Conservation (phyloP, 306 rosid genomes). For the Vicia sativa region DNA sequence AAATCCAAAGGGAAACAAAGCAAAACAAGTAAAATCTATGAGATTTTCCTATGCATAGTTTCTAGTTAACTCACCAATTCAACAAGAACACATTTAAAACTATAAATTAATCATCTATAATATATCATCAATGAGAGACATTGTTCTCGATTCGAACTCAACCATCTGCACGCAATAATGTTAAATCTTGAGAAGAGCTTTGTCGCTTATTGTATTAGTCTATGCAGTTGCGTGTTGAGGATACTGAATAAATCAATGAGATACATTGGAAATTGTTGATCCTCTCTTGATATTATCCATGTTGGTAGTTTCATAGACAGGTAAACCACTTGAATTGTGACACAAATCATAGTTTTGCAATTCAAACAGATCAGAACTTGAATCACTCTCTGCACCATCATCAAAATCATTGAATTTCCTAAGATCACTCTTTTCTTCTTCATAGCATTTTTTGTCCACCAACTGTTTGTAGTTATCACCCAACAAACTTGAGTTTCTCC, state of each 20-base stretch:
- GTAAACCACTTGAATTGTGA: constrained; percentile 71
- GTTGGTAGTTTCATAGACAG: constrained; percentile 95
- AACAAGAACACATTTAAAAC: constrained; percentile 40
- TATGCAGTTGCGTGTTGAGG: no score
- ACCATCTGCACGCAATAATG: no score
- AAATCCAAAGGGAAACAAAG: constrained; percentile 32
- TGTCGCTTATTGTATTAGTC: no score
- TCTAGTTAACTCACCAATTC: constrained; percentile 40
- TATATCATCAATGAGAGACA: constrained; percentile 15
- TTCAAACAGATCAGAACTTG: constrained; percentile 96
- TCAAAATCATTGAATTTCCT: constrained; percentile 49
- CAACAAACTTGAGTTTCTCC: constrained; percentile 47
- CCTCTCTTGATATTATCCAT: constrained; percentile 89
- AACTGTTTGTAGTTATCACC: constrained; percentile 30
- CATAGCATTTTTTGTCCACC: constrained; percentile 35
- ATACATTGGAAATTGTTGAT: constrained; percentile 72
- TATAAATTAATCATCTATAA: neutral
- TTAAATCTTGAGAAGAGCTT: no score
- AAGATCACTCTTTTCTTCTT: constrained; percentile 43
- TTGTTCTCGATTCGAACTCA: no score
- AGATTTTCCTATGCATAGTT: constrained; percentile 44
- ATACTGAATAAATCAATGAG: neutral
- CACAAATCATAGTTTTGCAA: constrained; percentile 92
- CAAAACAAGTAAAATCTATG: constrained; percentile 37
- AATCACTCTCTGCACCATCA: constrained; percentile 90